These are phyloP conservation scores for Selaginella tamariscina DNA, from an alignment of 75 land plant genomes.

Conservation along the genomic window DNA sequence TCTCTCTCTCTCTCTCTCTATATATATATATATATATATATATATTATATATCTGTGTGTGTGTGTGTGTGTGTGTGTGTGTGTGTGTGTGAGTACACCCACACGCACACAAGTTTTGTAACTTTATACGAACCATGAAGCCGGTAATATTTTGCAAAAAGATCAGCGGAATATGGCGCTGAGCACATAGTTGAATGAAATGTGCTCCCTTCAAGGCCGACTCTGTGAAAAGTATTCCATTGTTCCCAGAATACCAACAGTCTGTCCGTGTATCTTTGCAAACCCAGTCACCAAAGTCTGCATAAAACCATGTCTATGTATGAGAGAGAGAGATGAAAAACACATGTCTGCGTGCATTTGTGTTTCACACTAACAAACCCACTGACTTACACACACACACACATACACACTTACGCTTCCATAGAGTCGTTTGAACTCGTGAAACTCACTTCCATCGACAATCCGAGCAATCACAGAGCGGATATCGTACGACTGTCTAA, in stretches of 20 bases:
- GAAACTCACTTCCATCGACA: conserved; percentile 97
- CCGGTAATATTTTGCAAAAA: conserved; percentile 98
- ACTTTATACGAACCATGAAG: conserved; percentile 65
- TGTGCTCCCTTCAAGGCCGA: conserved; percentile 98
- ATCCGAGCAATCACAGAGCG: conserved; percentile 88
- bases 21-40: too few relatives aligned
- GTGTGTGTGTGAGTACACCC: too few relatives aligned
- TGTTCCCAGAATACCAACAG: conserved; percentile 96
- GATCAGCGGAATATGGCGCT: conserved; percentile 87
- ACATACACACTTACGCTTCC: conserved; percentile 61
- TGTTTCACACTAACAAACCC: too few relatives aligned
- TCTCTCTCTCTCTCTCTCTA: too few relatives aligned
- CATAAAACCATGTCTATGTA: neutral
- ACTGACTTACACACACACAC: neutral
- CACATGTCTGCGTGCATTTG: too few relatives aligned
- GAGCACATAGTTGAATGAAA: conserved; percentile 88
- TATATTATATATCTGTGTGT: too few relatives aligned
- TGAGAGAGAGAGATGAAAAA: neutral
- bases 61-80: too few relatives aligned
- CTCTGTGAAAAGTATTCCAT: conserved; percentile 90
- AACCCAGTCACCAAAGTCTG: conserved; percentile 98
- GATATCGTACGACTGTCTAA: conserved; percentile 64
- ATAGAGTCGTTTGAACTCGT: conserved; percentile 97
- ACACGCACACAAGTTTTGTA: too few relatives aligned
- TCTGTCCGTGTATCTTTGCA: conserved; percentile 78